Percentiles rank a stretch among this genome's conserved stretches.
These are phyloP conservation scores for Pseudonectria foliicola DNA, from an alignment of 2,329 filamentous ascomycete genomes.

Conservation along the genomic window DNA sequence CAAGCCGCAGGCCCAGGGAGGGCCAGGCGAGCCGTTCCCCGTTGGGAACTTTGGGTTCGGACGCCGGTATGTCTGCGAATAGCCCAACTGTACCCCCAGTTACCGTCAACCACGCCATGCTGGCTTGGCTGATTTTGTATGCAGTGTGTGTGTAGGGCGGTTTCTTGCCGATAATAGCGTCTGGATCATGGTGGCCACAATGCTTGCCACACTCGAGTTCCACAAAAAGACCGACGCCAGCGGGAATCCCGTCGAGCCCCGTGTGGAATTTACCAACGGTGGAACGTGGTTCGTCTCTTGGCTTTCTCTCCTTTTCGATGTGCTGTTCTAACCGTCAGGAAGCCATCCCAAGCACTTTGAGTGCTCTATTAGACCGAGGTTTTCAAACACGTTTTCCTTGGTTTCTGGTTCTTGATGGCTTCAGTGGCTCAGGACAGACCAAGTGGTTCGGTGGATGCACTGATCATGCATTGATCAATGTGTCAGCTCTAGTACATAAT, in stretches of 20 bases:
- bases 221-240: conserved; percentile 16
- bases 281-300: conserved; percentile 24
- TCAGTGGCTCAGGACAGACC: not conserved
- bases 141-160: conserved; percentile 25
- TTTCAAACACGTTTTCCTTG: conserved; percentile 8
- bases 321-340: not conserved
- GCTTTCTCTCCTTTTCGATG: conserved; percentile 1
- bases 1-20: conserved; percentile 15
- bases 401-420: not conserved
- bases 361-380: conserved; percentile 19
- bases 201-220: conserved; percentile 24
- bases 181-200: conserved; percentile 29
- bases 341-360: conserved; percentile 28
- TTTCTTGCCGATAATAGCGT: conserved; percentile 29
- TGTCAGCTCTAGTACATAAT: too few relatives aligned
- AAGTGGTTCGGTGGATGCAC: not conserved
- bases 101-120: not conserved
- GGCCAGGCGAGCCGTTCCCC: conserved; percentile 37
- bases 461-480: not conserved
- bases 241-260: conserved; percentile 22
- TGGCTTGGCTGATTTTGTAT: not conserved
- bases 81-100: not conserved
- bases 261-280: conserved; percentile 24
- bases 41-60: conserved; percentile 29
- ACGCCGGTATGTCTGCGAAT: conserved; percentile 17